Conservation (phyloP, 2,329 filamentous ascomycete genomes). For the Curvularia eragrostidis region DNA sequence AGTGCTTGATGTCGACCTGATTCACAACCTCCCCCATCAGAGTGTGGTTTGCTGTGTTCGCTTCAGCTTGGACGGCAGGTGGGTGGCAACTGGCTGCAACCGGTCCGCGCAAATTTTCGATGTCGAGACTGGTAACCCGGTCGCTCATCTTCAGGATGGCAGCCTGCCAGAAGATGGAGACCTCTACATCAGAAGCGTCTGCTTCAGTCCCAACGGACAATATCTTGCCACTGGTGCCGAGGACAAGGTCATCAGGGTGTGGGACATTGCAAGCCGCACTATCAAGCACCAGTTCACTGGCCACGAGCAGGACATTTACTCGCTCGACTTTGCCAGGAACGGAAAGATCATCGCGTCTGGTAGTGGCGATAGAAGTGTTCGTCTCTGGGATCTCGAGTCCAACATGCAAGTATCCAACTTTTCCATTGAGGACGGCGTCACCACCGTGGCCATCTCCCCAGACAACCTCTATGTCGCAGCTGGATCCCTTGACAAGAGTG, state of each 20-base stretch:
- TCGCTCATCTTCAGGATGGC: constrained; percentile 89
- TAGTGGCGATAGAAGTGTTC: constrained; percentile 91
- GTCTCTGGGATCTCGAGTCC: constrained; percentile 93
- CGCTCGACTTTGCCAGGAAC: constrained; percentile 91
- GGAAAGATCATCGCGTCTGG: constrained; percentile 94
- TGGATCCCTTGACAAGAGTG: constrained; percentile 95
- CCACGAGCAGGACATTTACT: constrained; percentile 98
- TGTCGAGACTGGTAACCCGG: constrained; percentile 82
- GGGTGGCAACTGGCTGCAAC: constrained; percentile 96
- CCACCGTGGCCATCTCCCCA: constrained; percentile 95
- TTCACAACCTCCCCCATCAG: constrained; percentile 91
- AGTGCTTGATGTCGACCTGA: constrained; percentile 88
- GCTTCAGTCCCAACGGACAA: constrained; percentile 95
- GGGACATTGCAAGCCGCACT: constrained; percentile 84
- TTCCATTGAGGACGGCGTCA: constrained; percentile 95
- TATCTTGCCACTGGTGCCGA: constrained; percentile 96
- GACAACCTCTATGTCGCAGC: constrained; percentile 94
- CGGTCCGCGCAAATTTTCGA: constrained; percentile 99
- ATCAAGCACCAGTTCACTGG: constrained; percentile 95
- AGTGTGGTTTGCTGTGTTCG: constrained; percentile 98
- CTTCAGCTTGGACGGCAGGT: constrained; percentile 95
- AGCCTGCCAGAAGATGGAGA: constrained; percentile 87
- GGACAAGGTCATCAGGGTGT: constrained; percentile 96
- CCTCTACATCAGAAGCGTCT: constrained; percentile 96
- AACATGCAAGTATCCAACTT: constrained; percentile 83